Evolutionary conservation across 352 stramenopile genomes (phyloP).

Genomic region (Globisporangium alternatum): DNA sequence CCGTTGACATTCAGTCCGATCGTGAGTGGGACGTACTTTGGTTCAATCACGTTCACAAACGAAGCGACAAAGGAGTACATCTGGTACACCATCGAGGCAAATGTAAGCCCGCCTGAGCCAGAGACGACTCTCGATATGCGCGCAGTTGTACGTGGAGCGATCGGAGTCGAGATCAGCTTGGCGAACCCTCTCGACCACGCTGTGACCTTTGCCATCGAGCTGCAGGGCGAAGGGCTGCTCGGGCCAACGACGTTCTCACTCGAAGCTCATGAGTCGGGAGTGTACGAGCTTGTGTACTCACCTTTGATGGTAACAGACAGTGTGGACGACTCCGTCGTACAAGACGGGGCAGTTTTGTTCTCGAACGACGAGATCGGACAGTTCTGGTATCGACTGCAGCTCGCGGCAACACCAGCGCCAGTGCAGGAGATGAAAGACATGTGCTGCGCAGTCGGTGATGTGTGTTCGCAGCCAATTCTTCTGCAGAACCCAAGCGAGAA

Average conservation of each 20-base stretch:
- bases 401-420: conserved; percentile 58
- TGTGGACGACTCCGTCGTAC: not conserved
- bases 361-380: conserved; percentile 88
- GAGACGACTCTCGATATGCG: conserved; percentile 85
- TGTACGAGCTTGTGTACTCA: conserved; percentile 92
- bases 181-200: conserved; percentile 84
- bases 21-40: conserved; percentile 90
- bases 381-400: conserved; percentile 91
- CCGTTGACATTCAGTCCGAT: conserved; percentile 83
- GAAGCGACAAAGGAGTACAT: conserved; percentile 69
- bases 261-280: conserved; percentile 52
- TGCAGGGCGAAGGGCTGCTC: conserved; percentile 85
- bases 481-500: conserved; percentile 90
- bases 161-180: conserved; percentile 89
- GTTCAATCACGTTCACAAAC: conserved; percentile 92
- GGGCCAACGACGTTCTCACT: conserved; percentile 76
- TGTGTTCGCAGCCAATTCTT: conserved; percentile 65
- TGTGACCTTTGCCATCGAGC: conserved; percentile 83
- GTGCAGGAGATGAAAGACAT: conserved; percentile 70
- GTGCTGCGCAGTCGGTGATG: conserved; percentile 79
- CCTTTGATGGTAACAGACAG: conserved; percentile 63
- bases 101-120: conserved; percentile 63
- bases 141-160: conserved; percentile 73
- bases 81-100: conserved; percentile 94
- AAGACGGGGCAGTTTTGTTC: conserved; percentile 87